Evolutionary conservation across 345 rosid genomes (phyloP).

Genomic region (Salix caprea): DNA sequence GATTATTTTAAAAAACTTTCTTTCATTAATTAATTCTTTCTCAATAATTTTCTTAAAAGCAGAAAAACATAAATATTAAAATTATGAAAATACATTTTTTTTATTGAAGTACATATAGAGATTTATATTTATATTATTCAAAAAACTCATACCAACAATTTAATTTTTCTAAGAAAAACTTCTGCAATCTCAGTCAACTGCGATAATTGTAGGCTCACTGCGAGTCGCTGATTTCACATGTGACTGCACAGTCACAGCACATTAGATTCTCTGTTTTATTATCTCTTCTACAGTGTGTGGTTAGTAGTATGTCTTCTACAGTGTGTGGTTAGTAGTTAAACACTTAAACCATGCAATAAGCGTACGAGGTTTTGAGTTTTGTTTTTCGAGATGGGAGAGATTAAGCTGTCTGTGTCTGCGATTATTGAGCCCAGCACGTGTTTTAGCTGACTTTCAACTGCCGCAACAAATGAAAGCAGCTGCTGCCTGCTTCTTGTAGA

Average conservation of each 20-base stretch:
- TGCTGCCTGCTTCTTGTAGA: not conserved
- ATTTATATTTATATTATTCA: too few relatives aligned
- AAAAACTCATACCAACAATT: too few relatives aligned
- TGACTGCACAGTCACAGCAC: not conserved
- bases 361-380: conserved; percentile 5
- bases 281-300: not conserved
- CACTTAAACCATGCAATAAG: not conserved
- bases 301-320: not conserved
- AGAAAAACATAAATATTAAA: too few relatives aligned
- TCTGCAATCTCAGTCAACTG: not conserved
- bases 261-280: conserved; percentile 4
- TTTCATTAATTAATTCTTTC: too few relatives aligned
- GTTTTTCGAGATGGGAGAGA: not conserved
- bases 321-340: not conserved
- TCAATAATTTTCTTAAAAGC: too few relatives aligned
- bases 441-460: not conserved
- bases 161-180: too few relatives aligned
- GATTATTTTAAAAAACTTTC: too few relatives aligned
- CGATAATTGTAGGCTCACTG: not conserved
- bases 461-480: not conserved
- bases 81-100: too few relatives aligned
- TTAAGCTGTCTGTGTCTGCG: not conserved
- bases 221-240: not conserved
- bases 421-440: not conserved
- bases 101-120: too few relatives aligned